A percentile compares a stretch with the other conserved stretches of the same genome.
Evolutionary conservation across 2,329 filamentous ascomycete species (phyloP).

Genomic region (Didymella glomerata): DNA sequence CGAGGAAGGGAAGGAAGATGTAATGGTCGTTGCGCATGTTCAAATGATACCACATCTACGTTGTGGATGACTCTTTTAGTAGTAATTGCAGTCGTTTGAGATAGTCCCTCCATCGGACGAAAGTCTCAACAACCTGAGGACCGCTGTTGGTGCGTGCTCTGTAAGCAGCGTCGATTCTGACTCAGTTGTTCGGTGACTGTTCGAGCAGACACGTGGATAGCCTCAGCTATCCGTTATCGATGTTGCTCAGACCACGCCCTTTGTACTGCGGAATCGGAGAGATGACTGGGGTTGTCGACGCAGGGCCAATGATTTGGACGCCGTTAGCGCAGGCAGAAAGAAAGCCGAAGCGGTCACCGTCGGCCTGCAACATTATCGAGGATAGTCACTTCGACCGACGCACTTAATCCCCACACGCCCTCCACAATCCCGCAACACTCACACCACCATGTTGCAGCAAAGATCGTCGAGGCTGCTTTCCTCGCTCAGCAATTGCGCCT

Average conservation of each 20-base stretch:
- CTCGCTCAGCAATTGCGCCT: conserved; percentile 39
- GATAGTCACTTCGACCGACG: conserved; percentile 20
- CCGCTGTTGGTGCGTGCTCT: not conserved
- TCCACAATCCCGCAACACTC: conserved; percentile 22
- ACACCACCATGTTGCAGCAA: conserved; percentile 49
- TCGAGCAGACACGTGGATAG: conserved; percentile 29
- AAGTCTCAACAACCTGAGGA: not conserved
- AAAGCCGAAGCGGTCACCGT: conserved; percentile 28
- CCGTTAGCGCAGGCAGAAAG: conserved; percentile 21
- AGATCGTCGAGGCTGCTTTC: conserved; percentile 48
- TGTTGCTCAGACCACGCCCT: conserved; percentile 24
- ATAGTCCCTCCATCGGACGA: not conserved
- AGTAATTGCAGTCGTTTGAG: not conserved
- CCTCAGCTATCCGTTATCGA: conserved; percentile 37
- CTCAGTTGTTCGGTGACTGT: conserved; percentile 3
- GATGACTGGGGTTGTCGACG: not conserved
- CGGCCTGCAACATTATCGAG: conserved; percentile 37
- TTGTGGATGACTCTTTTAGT: not conserved
- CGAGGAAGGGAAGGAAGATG: not conserved
- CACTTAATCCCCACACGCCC: conserved; percentile 24
- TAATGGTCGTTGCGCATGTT: not conserved
- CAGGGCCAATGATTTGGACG: conserved; percentile 13
- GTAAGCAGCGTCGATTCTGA: not conserved
- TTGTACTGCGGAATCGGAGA: conserved; percentile 15
- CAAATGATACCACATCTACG: conserved; percentile 1